These are phyloP conservation scores for Russula brevipes DNA, from an alignment of 768 basidiomycete genomes.

Conservation along the genomic window DNA sequence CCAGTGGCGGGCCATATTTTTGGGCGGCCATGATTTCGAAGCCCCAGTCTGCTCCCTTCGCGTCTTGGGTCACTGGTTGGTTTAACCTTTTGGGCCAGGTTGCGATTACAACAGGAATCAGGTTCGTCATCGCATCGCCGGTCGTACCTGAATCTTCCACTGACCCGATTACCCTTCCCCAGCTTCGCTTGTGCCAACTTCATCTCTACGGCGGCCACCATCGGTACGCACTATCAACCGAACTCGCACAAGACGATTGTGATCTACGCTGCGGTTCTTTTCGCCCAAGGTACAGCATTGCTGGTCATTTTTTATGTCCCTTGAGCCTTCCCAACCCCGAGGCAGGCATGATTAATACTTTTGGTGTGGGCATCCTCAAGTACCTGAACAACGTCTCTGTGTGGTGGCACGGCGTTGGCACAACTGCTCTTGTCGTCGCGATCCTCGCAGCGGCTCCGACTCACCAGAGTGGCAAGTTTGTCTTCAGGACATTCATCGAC, in stretches of 20 bases:
- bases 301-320: neutral
- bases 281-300: slow-evolving; percentile 47
- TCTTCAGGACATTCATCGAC: slow-evolving; percentile 68
- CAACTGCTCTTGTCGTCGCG: slow-evolving; percentile 59
- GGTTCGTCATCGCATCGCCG: slow-evolving; percentile 32
- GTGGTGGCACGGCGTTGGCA: slow-evolving; percentile 70
- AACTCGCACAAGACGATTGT: slow-evolving; percentile 59
- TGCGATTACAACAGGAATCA: slow-evolving; percentile 71
- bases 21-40: slow-evolving; percentile 75
- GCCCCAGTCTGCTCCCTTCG: slow-evolving; percentile 52
- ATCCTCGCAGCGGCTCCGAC: slow-evolving; percentile 66
- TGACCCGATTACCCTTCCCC: neutral
- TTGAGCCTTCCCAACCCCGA: neutral
- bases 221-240: slow-evolving; percentile 55
- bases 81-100: slow-evolving; percentile 73
- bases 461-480: slow-evolving; percentile 62
- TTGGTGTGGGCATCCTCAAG: slow-evolving; percentile 60
- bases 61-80: slow-evolving; percentile 74
- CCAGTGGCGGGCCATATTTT: slow-evolving; percentile 71
- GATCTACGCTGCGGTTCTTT: slow-evolving; percentile 62
- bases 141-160: neutral
- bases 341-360: slow-evolving; percentile 62
- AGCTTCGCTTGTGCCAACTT: slow-evolving; percentile 67
- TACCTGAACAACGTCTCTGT: slow-evolving; percentile 69
- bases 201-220: slow-evolving; percentile 56